Evolutionary conservation across 208 protist species (phyloP), one percentile per base, ranked within the genome.

Genomic region (Leishmania gerbilli): DNA sequence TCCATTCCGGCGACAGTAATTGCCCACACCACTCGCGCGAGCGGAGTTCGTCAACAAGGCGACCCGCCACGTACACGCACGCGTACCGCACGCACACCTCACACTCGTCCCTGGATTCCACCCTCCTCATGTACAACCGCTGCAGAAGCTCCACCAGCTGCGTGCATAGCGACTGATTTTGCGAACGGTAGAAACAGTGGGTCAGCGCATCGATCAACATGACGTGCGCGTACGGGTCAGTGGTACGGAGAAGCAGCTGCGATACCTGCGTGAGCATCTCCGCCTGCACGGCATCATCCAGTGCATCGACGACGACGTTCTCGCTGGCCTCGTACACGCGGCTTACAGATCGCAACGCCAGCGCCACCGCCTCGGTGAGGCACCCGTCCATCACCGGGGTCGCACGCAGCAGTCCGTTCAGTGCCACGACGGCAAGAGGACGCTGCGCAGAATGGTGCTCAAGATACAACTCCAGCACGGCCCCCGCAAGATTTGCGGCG

Each of bases 391-490:
- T 85, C 62, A 68, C 49, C 49, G 82, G 82, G 8, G 82, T 85
- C 71, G 45, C 69, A 8, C 55, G 69, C 60, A 85, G 60, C 37
- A 85, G 67, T 9, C 19, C 15, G 42, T 76, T 82, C n/a, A 85
- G 62, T 1, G 77, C 76, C 17, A 34, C 53, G 0, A 85, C n/a
- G 8, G 78, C 77, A 42, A 76, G n/a, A n/a, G n/a, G 21, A 19
- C 82, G 69, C 72, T 82, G 82, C 0, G 79, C 68, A 17, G 49
- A 60, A 74, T 88, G 84, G 47, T 89, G 82, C 65, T 93, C 89
- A 21, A 95, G 74, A 71, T 87, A 90, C 17, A 91, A 77, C 82
- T 93, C 88, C 74, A 95, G 75, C 47, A 88, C 88, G 21, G 87
- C 85, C 64, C 78, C 80, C 1, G 88, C 85, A 17, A 88, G 79